A percentile compares a stretch with the other conserved stretches of the same genome.
Evolutionary conservation across 2,329 filamentous ascomycete genomes (phyloP).

Genomic region (Paradendryphiella salina): DNA sequence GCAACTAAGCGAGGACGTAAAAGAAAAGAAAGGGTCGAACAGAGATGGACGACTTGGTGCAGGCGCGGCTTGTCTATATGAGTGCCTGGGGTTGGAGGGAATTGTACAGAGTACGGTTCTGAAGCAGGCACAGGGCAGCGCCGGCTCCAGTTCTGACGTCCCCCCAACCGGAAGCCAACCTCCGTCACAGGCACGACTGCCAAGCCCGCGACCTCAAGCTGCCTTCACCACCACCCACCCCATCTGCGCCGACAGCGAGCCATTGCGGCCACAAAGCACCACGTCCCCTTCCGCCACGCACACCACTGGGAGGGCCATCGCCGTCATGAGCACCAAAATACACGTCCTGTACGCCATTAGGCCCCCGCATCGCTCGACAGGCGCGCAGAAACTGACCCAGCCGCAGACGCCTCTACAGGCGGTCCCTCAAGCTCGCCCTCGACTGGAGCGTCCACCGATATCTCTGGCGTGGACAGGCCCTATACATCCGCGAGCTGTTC

Average conservation of each 20-base stretch:
- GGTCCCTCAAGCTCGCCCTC: constrained; percentile 87
- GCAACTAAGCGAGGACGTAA: constrained; percentile 7
- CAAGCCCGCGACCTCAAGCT: constrained; percentile 33
- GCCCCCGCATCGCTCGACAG: constrained; percentile 12
- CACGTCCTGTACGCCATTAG: constrained; percentile 42
- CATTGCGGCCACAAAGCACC: constrained; percentile 36
- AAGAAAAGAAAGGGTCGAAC: constrained; percentile 15
- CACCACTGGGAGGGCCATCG: constrained; percentile 17
- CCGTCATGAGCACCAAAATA: constrained; percentile 48
- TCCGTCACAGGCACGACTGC: constrained; percentile 30
- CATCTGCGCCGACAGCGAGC: constrained; percentile 25
- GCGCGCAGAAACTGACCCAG: constrained; percentile 33
- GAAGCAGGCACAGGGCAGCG: constrained; percentile 21
- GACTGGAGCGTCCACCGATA: constrained; percentile 95
- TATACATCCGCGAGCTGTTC: constrained; percentile 94
- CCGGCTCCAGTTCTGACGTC: constrained; percentile 32
- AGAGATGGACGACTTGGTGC: constrained; percentile 15
- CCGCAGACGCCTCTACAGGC: constrained; percentile 76
- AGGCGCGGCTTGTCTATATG: background rate
- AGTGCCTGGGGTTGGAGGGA: constrained; percentile 29
- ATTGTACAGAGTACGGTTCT: constrained; percentile 27
- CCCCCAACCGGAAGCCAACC: constrained; percentile 31
- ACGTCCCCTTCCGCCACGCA: constrained; percentile 15
- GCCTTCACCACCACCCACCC: constrained; percentile 20
- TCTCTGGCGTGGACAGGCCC: constrained; percentile 91